A percentile compares a stretch with the other conserved stretches of the same genome.
Evolutionary conservation across 1,284 basidiomycete genomes (phyloP).

Genomic region (Tilletia setariae): DNA sequence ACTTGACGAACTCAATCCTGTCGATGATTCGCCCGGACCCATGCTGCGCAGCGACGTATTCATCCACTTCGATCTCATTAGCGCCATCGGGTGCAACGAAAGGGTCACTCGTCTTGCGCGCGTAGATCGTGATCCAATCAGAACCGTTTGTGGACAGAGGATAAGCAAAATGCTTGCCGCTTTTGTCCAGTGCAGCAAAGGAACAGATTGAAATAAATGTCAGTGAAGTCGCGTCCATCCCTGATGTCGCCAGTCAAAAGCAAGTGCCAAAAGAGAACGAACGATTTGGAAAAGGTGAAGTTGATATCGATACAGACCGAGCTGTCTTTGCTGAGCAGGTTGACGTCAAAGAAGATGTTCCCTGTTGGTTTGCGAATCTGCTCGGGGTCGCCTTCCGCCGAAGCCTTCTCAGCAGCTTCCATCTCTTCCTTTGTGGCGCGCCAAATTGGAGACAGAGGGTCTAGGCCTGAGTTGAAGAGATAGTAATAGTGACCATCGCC

Average conservation of each 20-base stretch:
- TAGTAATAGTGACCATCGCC: slow-evolving; percentile 49
- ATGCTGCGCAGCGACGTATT: slow-evolving; percentile 27
- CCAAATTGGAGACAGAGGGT: slow-evolving; percentile 47
- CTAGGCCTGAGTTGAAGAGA: slow-evolving; percentile 48
- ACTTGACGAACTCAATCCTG: slow-evolving; percentile 46
- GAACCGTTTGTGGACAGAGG: slow-evolving; percentile 48
- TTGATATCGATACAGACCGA: slow-evolving; percentile 44
- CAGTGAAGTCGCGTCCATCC: no score
- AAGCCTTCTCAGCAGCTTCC: slow-evolving; percentile 20
- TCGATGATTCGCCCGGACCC: slow-evolving; percentile 43
- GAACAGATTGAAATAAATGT: no score
- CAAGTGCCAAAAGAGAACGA: neutral
- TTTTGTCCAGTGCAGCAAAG: no score
- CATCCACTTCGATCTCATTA: slow-evolving; percentile 23
- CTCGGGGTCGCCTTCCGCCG: slow-evolving; percentile 24
- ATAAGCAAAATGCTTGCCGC: slow-evolving; percentile 47
- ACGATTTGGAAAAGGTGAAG: slow-evolving; percentile 42
- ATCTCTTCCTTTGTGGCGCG: slow-evolving; percentile 37
- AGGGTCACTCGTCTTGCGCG: slow-evolving; percentile 41
- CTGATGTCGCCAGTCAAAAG: neutral
- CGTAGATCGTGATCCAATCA: slow-evolving; percentile 49
- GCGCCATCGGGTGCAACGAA: slow-evolving; percentile 30
- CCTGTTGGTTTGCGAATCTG: slow-evolving; percentile 38
- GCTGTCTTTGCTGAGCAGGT: slow-evolving; percentile 46
- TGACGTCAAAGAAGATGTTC: slow-evolving; percentile 48